A percentile compares a stretch with the other conserved stretches of the same genome.
Evolutionary conservation across 176 grass and related monocot genomes (phyloP).

Genomic region (Musa acuminata): DNA sequence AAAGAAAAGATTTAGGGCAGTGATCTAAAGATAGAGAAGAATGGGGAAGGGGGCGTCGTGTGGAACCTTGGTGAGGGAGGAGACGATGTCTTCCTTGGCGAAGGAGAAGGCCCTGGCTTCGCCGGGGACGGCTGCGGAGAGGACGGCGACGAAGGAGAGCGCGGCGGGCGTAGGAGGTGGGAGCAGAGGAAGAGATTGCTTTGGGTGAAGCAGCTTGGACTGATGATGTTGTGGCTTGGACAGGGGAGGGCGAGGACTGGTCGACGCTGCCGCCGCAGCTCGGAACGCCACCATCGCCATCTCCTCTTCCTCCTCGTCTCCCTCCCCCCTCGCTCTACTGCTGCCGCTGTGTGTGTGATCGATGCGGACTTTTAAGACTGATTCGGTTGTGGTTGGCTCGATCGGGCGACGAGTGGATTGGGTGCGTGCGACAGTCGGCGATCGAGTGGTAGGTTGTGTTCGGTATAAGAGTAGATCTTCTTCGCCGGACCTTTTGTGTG

Average conservation of each 20-base stretch:
- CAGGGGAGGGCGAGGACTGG: conserved; percentile 9
- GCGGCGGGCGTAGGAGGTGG: neutral
- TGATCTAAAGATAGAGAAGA: neutral
- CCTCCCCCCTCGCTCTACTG: neutral
- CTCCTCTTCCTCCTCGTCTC: neutral
- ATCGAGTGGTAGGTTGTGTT: neutral
- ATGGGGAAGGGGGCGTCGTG: neutral
- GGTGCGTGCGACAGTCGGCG: neutral
- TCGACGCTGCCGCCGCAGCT: conserved; percentile 13
- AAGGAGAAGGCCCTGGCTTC: conserved; percentile 44
- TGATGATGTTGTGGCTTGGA: neutral
- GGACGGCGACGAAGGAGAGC: conserved; percentile 2
- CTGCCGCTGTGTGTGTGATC: neutral
- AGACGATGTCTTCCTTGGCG: conserved; percentile 63
- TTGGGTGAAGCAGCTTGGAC: neutral
- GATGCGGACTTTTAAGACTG: neutral
- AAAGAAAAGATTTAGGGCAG: neutral
- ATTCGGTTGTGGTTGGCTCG: neutral
- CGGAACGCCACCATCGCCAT: conserved; percentile 29
- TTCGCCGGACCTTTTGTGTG: neutral
- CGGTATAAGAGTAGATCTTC: neutral
- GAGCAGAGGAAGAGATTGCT: neutral
- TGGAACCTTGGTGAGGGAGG: conserved; percentile 45
- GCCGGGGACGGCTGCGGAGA: conserved; percentile 19
- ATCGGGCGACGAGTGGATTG: neutral